Conservation (phyloP, 768 basidiomycete genomes). For the Tubosaeta sp. region DNA sequence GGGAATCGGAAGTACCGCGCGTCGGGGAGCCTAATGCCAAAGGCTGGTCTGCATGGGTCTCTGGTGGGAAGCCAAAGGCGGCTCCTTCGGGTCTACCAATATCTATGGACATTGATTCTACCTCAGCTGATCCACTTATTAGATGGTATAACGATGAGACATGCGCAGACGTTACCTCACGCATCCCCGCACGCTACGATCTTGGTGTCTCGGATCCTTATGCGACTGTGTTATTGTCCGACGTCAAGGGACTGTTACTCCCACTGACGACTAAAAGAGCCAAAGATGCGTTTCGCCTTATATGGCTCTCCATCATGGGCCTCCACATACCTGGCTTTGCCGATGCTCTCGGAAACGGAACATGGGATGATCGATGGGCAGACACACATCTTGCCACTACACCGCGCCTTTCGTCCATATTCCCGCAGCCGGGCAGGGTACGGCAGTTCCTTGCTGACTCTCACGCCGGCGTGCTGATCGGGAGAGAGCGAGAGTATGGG, state of each 20-base stretch:
- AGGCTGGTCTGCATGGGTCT: slow-evolving; percentile 68
- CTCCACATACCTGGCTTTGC: slow-evolving; percentile 68
- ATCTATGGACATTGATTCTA: slow-evolving; percentile 17
- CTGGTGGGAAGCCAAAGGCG: slow-evolving; percentile 38
- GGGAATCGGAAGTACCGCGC: slow-evolving; percentile 81
- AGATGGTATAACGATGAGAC: slow-evolving; percentile 62
- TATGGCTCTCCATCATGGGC: slow-evolving; percentile 69
- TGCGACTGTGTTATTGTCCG: slow-evolving; percentile 65
- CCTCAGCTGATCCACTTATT: slow-evolving; percentile 57
- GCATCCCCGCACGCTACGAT: slow-evolving; percentile 53
- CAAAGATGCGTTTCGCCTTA: slow-evolving; percentile 56
- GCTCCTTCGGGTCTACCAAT: slow-evolving; percentile 1
- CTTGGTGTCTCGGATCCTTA: slow-evolving; percentile 62
- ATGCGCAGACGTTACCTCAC: slow-evolving; percentile 39
- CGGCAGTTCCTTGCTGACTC: slow-evolving; percentile 49
- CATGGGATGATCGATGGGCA: slow-evolving; percentile 71
- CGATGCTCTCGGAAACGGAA: slow-evolving; percentile 35
- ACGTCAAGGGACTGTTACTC: slow-evolving; percentile 59
- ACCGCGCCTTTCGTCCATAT: slow-evolving; percentile 46
- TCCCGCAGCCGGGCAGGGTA: slow-evolving; percentile 39
- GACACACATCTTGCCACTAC: slow-evolving; percentile 42
- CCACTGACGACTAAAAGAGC: slow-evolving; percentile 39
- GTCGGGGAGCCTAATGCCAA: slow-evolving; percentile 60
- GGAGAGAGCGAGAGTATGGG: slow-evolving; percentile 58
- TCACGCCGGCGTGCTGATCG: slow-evolving; percentile 61